Evolutionary conservation across 139 green algal genomes (phyloP).

Genomic region (Coccomyxa sp.): DNA sequence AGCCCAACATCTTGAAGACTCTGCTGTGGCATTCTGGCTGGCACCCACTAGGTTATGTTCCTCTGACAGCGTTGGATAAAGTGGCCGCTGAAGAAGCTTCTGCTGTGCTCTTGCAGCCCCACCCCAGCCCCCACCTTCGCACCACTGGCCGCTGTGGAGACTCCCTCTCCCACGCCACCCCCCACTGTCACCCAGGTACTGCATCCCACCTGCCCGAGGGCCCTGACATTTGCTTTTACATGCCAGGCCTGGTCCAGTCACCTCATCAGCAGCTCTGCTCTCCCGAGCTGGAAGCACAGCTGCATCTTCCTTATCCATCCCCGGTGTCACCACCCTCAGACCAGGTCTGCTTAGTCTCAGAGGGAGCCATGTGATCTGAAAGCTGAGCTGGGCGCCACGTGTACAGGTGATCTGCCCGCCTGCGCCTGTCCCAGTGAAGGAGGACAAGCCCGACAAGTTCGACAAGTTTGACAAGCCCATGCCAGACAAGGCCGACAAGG

Average conservation of each 20-base stretch:
- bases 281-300: background rate
- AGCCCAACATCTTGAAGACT: no score
- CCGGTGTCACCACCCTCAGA: background rate
- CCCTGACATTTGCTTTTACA: background rate
- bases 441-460: conserved; percentile 1
- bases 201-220: no score
- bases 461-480: conserved; percentile 1
- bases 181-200: no score
- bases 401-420: background rate
- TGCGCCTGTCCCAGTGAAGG: background rate
- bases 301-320: background rate
- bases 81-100: no score
- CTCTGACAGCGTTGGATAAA: no score
- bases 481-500: background rate
- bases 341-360: background rate
- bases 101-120: no score
- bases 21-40: no score
- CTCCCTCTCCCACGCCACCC: no score
- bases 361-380: background rate
- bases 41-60: no score
- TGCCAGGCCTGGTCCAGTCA: background rate
- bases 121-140: no score
- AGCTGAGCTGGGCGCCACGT: background rate
- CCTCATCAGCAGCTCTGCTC: background rate
- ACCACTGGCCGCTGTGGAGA: no score